Evolutionary conservation across 2,329 filamentous ascomycete genomes (phyloP), one percentile per base, ranked within the genome.

Genomic region (Arthrinium phaeospermum): DNA sequence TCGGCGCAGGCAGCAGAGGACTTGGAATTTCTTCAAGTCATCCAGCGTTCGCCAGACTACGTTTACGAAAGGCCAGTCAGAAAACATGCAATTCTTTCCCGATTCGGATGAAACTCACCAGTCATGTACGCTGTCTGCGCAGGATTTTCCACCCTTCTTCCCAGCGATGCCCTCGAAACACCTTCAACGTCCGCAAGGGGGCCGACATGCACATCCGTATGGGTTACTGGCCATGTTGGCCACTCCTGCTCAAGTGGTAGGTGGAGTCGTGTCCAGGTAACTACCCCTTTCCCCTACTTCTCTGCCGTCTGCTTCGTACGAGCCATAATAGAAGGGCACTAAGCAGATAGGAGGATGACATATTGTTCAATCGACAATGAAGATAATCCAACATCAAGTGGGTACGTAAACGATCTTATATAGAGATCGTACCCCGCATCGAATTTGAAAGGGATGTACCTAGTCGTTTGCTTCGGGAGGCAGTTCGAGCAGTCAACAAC

Each of bases 251-350:
- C 74, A 24, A 45, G 71, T 24, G 75, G 74, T 14, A 78, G 73
- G 51, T 76, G 37, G 68, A 78, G 77, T 16, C 74, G 72, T 30
- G 76, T 77, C 76, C 73, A 77, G 24, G 72, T 78, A n/a, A 57
- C 41, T 53, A 19, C 16, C 88, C 27, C 30, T 67, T 76, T 0
- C 72, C 79, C 16, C 74, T 77, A 0, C 80, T 75, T 16, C 82
- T 73, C 2, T 85, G 3, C 86, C 88, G 77, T 78, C 88, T 16
- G 3, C 70, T 49, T 67, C 24, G 41, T 49, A 30, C 57, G 57
- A 45, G 53, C 70, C 45, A 68, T 67, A 27, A 69, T 45, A 44
- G 4, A 30, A 37, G 44, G 24, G 44, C 24, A 69, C 22, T 6
- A 37, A 10, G 53, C 6, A 61, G 53, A 27, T 61, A 24, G 27